Evolutionary conservation across 2,329 filamentous ascomycete species (phyloP).

Genomic region (Penicillium crustosum): DNA sequence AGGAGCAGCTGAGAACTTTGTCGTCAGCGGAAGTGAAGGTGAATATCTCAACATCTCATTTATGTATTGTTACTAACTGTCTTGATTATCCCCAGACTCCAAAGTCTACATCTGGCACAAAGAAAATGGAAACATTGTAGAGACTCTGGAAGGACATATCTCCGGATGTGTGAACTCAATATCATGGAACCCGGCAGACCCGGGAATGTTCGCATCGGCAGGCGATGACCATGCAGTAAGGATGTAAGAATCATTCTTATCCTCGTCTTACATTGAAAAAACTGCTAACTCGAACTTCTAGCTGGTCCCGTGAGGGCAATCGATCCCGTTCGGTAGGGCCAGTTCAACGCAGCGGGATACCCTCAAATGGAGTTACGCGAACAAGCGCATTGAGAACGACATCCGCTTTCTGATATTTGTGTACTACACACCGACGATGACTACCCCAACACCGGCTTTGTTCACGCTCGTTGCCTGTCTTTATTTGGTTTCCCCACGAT

Average conservation of each 20-base stretch:
- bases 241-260: slow-evolving; percentile 63
- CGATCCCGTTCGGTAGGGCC: slow-evolving; percentile 24
- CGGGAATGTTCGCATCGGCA: slow-evolving; percentile 83
- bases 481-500: neutral
- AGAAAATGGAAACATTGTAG: slow-evolving; percentile 72
- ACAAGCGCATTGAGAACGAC: slow-evolving; percentile 46
- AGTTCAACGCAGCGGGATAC: slow-evolving; percentile 31
- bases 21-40: slow-evolving; percentile 91
- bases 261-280: neutral
- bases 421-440: neutral
- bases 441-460: neutral
- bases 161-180: slow-evolving; percentile 80
- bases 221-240: slow-evolving; percentile 83
- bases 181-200: slow-evolving; percentile 81
- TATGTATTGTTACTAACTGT: slow-evolving; percentile 21
- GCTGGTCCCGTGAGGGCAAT: slow-evolving; percentile 40
- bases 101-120: slow-evolving; percentile 89
- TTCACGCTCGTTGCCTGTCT: slow-evolving; percentile 2
- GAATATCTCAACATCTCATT: slow-evolving; percentile 24
- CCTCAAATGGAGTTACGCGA: slow-evolving; percentile 38
- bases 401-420: slow-evolving; percentile 29
- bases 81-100: slow-evolving; percentile 51
- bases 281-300: slow-evolving; percentile 16
- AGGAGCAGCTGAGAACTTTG: slow-evolving; percentile 87
- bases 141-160: slow-evolving; percentile 71